A percentile compares a stretch with the other conserved stretches of the same genome.
Conservation (phyloP, 1,284 basidiomycete species). For the Fomitopsis pinicola region DNA sequence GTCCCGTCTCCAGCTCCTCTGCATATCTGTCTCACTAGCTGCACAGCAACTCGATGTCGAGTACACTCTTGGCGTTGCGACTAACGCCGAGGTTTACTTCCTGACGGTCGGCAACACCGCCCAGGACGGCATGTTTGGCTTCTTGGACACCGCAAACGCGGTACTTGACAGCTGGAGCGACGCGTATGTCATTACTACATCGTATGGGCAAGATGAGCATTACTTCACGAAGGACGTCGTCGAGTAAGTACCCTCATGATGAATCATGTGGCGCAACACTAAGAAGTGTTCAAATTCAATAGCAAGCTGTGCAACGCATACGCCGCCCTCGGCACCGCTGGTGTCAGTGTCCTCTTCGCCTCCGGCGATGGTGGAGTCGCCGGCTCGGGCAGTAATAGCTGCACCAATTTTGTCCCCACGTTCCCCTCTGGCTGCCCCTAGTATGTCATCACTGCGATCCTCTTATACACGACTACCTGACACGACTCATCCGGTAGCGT, state of each 20-base stretch:
- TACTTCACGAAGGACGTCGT: neutral
- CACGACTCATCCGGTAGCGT: constrained; percentile 40
- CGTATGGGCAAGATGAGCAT: neutral
- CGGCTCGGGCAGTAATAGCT: constrained; percentile 46
- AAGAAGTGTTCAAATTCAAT: neutral
- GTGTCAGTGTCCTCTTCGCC: constrained; percentile 44
- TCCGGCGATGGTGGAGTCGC: constrained; percentile 70
- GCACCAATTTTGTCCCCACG: constrained; percentile 52
- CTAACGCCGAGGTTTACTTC: constrained; percentile 4
- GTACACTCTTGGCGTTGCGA: constrained; percentile 50
- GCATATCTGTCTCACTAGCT: neutral
- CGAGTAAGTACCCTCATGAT: neutral
- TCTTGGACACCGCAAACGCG: neutral
- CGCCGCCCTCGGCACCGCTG: constrained; percentile 23
- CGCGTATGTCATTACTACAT: neutral
- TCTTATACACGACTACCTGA: constrained; percentile 1
- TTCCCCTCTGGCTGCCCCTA: constrained; percentile 65
- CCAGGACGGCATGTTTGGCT: neutral
- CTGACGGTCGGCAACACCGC: neutral
- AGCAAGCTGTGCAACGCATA: neutral
- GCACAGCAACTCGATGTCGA: constrained; percentile 54
- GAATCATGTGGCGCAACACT: neutral
- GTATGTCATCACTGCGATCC: constrained; percentile 28
- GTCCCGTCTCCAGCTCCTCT: constrained; percentile 4
- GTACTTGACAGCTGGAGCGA: neutral